Base-by-base conservation (phyloP, 352 stramenopile genomes). In the Vaucheria bursata region DNA sequence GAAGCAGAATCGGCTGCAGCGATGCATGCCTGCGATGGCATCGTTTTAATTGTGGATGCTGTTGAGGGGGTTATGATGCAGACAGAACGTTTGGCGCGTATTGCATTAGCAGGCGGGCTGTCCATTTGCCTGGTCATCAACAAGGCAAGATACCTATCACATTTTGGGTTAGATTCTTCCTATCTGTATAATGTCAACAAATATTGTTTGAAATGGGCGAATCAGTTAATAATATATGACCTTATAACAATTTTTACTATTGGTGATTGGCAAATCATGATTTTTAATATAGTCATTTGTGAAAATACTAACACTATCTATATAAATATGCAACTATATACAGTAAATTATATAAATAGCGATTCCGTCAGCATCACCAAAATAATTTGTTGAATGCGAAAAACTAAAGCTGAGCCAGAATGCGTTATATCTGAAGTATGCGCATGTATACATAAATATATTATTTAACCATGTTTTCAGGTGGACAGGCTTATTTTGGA, bases 51-150 rank as follows among this genome's bases (percentile, higher is more conserved):
- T 1, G 92, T 99, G 0, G 96, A 99, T 87, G 94, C 89, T 1
- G 88, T 99, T 66, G 96, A 99, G 86, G 96, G 96, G 69, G 92
- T 98, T 73, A 97, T 98, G 91, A 91, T 98, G 88, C 94, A 97
- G 86, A 99, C 96, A 0, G 93, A 98, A 85, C 88, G 95, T 40
- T 53, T 97, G 25, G 88, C 99, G 40, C 90, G 93, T 79, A 92
- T 97, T 49, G 91, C 93, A 32, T 85, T 98, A 52, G 80, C 87
- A 12, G 90, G 96, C 38, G 90, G 93, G 34, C 81, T 98, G 29
- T 84, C 90, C 12, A 84, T 99, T 0, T 85, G 91, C 6, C 86
- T 99, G 25, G 88, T 89, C 29, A 89, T 99, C 45, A 98, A 97
- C 85, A 99, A 99, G 85, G 89, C 71, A 8, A 81, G 75, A n/a